Percentiles rank a stretch among this genome's conserved stretches.
Conservation (phyloP, 2,329 filamentous ascomycete species). For the Diaporthe capsici region DNA sequence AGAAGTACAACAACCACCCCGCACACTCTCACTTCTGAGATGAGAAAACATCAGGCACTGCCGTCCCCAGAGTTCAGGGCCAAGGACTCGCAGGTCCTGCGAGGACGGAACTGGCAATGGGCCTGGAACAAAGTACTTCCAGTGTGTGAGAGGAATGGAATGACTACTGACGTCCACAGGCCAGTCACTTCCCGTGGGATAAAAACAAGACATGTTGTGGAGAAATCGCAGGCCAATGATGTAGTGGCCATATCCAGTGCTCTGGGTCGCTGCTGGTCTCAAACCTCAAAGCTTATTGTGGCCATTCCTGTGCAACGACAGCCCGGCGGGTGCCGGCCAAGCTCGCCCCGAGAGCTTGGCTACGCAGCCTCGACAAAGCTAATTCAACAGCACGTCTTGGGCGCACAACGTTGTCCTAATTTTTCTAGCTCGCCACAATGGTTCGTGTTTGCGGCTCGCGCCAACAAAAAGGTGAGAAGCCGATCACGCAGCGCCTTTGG, state of each 20-base stretch:
- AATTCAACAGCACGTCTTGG: neutral
- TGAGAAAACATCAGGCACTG: neutral
- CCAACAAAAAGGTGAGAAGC: no score
- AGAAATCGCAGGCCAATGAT: neutral
- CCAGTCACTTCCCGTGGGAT: no score
- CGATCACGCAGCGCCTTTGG: neutral
- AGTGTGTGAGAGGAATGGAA: neutral
- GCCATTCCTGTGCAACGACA: neutral
- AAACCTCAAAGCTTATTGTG: neutral
- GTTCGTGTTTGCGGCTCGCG: neutral
- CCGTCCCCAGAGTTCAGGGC: neutral
- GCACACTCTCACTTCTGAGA: neutral
- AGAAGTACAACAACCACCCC: neutral
- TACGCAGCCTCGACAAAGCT: slow-evolving; percentile 1
- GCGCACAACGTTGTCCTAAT: neutral
- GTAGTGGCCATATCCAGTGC: neutral
- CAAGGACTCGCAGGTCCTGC: neutral
- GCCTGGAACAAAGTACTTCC: no score
- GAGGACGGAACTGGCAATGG: neutral
- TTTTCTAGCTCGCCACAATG: no score
- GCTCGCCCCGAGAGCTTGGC: slow-evolving; percentile 6
- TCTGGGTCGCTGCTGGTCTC: neutral
- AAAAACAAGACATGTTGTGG: neutral
- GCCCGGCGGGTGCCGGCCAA: neutral
- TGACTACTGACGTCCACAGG: neutral